phyloP scores from a whole-genome alignment of 176 grass and related monocot genomes.

The Carex myosuroides region DNA sequence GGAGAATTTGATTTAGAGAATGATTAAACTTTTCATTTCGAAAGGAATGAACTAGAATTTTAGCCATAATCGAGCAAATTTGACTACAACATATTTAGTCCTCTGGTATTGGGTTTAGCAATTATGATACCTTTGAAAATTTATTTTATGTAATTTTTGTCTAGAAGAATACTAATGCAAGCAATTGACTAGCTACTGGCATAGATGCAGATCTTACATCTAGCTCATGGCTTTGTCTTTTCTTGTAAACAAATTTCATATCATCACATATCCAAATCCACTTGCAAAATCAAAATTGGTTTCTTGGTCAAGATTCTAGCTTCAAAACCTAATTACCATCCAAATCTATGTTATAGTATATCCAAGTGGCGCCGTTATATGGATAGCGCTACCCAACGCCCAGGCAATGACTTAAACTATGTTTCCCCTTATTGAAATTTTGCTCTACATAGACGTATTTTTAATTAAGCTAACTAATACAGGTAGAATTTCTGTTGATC shows the following conservation, averaged over 20 bases:
- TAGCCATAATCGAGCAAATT: neutral
- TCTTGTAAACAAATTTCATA: neutral
- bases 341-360: conserved; percentile 14
- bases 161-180: neutral
- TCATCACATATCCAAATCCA: neutral
- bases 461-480: conserved; percentile 1
- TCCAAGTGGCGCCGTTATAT: conserved; percentile 19
- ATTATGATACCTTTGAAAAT: neutral
- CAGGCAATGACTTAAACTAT: conserved; percentile 19
- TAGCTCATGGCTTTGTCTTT: neutral
- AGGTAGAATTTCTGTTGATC: conserved; percentile 14
- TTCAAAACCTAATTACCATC: conserved; percentile 14
- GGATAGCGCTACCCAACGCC: conserved; percentile 12
- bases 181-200: neutral
- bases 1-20: neutral
- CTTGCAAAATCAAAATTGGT: conserved; percentile 17
- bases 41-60: neutral
- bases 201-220: neutral
- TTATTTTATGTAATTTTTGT: neutral
- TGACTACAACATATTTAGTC: neutral
- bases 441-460: neutral
- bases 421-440: neutral
- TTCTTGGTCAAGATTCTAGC: conserved; percentile 24
- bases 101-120: neutral
- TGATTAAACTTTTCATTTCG: neutral